Evolutionary conservation across 345 rosid genomes (phyloP).

Genomic region (Brassica carinata): DNA sequence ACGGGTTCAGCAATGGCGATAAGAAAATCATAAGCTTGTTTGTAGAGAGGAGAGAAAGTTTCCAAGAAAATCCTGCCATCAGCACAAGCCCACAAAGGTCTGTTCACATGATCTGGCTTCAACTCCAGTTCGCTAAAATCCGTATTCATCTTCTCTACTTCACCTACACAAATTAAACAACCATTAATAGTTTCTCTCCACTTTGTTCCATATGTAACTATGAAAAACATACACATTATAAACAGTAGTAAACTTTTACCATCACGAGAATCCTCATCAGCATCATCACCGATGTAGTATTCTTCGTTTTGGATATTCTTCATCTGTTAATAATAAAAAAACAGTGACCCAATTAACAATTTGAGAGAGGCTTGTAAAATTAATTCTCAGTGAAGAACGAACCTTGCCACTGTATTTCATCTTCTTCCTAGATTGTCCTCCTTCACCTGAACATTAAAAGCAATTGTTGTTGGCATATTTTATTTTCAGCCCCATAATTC

Average conservation of each 20-base stretch:
- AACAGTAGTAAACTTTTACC: slow-evolving; percentile 47
- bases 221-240: neutral
- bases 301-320: slow-evolving; percentile 54
- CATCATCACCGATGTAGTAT: slow-evolving; percentile 52
- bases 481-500: neutral
- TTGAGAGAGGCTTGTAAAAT: neutral
- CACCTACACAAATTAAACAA: slow-evolving; percentile 38
- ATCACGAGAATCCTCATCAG: slow-evolving; percentile 64
- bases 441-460: slow-evolving; percentile 59
- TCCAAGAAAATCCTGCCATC: slow-evolving; percentile 91
- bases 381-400: neutral
- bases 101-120: slow-evolving; percentile 76
- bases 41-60: slow-evolving; percentile 80
- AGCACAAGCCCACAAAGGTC: slow-evolving; percentile 97
- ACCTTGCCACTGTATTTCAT: slow-evolving; percentile 63
- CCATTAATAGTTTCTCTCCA: neutral
- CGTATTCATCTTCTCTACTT: slow-evolving; percentile 61
- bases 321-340: slow-evolving; percentile 21
- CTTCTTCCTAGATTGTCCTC: slow-evolving; percentile 69
- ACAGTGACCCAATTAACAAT: neutral
- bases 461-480: neutral
- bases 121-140: slow-evolving; percentile 80
- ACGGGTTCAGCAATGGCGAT: slow-evolving; percentile 98
- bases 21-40: slow-evolving; percentile 95
- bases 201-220: neutral